Base-by-base conservation (phyloP, 2,329 filamentous ascomycete species). In the Didymellaceae sp. region DNA sequence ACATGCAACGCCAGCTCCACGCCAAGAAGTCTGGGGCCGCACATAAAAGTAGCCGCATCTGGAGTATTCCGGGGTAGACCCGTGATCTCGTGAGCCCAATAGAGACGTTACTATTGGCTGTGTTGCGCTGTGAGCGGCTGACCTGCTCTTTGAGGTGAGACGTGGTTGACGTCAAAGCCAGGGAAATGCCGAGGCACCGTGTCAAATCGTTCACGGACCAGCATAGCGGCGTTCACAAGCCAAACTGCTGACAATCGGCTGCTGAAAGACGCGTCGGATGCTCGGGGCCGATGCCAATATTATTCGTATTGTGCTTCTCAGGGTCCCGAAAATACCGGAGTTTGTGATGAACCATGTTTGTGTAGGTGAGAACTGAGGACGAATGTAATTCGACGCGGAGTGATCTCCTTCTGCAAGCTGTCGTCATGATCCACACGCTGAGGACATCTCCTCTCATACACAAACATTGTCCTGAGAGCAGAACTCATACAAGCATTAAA, bases 41-140 rank as follows among this genome's bases (percentile, higher is more conserved):
- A 58, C 48, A 57, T 62, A 52, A 46, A 61, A 52, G 46, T 52
- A 66, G 61, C 65, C 61, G 61, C 66, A 66, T 52, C 40, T 57
- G 56, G 55, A 52, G 52, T 47, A 35, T 47, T 59, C 62, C 53
- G 56, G 60, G 59, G 57, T 52, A 54, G 55, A 57, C 47, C 42
- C 51, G 53, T 61, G 63, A 65, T 65, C 68, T 65, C 58, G 67
- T 70, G 66, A 61, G 63, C 48, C 38, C 25, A 59, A 60, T 67
- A 30, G 54, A 30, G 14, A 37, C 21, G 38, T 37, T 58, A 40
- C 56, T 43, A 71, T 72, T 72, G 69, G 69, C 44, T 57, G 54
- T 5, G 25, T 14, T 16, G 30, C 18, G 14, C 34, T 20, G 32
- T 42, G 25, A 41, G 31, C 58, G 54, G 59, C 57, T 58, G 54